phyloP scores from a whole-genome alignment of 208 protist species.

The Leishmania aethiopica region DNA sequence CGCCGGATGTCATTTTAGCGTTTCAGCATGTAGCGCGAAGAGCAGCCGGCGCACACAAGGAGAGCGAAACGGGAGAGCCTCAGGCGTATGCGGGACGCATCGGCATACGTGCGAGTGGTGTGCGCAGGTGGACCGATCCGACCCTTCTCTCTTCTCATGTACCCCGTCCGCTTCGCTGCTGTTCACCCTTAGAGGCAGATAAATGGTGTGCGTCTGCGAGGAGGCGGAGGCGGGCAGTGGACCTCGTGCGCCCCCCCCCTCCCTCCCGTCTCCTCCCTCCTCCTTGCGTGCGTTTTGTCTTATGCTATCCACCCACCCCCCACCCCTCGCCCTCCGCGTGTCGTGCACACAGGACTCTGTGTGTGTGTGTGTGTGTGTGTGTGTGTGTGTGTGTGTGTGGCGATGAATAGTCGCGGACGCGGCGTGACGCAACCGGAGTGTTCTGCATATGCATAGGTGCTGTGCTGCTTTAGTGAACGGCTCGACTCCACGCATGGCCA shows the following conservation, averaged over 20 bases:
- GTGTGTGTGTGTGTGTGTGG: too few relatives aligned
- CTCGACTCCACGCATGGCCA: not conserved
- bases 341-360: too few relatives aligned
- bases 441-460: not conserved
- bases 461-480: not conserved
- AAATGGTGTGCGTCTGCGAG: not conserved
- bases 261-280: not conserved
- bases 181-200: not conserved
- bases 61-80: not conserved
- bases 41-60: not conserved
- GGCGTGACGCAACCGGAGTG: not conserved
- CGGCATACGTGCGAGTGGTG: not conserved
- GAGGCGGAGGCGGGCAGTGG: not conserved
- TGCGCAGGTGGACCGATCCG: not conserved
- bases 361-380: too few relatives aligned
- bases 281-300: not conserved
- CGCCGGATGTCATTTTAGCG: constrained; percentile 38
- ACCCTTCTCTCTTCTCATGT: not conserved
- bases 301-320: too few relatives aligned
- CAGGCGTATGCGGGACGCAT: not conserved
- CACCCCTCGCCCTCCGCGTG: too few relatives aligned
- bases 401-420: not conserved
- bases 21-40: not conserved
- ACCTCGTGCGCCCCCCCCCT: not conserved
- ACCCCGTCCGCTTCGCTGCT: not conserved